These are phyloP conservation scores for Monosporozyma unispora DNA, from an alignment of 805 yeast species.

Conservation along the genomic window DNA sequence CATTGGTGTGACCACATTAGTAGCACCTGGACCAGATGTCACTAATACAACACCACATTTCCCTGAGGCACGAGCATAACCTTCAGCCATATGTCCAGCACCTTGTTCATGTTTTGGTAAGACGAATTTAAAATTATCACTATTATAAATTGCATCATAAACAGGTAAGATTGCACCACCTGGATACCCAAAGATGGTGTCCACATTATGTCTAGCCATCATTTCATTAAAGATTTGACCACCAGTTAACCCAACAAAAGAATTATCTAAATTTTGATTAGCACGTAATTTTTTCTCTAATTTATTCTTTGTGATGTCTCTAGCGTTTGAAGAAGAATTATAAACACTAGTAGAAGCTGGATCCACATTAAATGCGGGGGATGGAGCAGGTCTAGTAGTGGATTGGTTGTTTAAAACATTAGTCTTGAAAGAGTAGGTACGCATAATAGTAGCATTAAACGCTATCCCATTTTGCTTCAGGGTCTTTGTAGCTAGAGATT, in stretches of 20 bases:
- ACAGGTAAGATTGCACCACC: conserved; percentile 99
- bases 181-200: conserved; percentile 94
- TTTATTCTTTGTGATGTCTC: not conserved
- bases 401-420: not conserved
- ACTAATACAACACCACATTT: conserved; percentile 97
- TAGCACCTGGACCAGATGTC: conserved; percentile 99
- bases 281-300: conserved; percentile 4
- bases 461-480: not conserved
- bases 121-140: conserved; percentile 80
- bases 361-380: conserved; percentile 30
- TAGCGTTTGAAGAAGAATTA: not conserved
- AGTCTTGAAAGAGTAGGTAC: conserved; percentile 1
- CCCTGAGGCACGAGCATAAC: conserved; percentile 91
- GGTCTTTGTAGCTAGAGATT: not conserved
- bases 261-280: conserved; percentile 51
- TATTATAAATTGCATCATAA: conserved; percentile 91
- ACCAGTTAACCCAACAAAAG: conserved; percentile 93
- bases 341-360: conserved; percentile 1
- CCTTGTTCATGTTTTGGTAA: conserved; percentile 98
- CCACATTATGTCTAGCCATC: conserved; percentile 95
- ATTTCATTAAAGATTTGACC: conserved; percentile 98
- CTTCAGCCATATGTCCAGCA: conserved; percentile 99
- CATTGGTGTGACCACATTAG: conserved; percentile 96
- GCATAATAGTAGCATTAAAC: not conserved
- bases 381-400: conserved; percentile 26